Evolutionary conservation across 352 stramenopile species (phyloP).

Genomic region (Globisporangium heterothallicum): DNA sequence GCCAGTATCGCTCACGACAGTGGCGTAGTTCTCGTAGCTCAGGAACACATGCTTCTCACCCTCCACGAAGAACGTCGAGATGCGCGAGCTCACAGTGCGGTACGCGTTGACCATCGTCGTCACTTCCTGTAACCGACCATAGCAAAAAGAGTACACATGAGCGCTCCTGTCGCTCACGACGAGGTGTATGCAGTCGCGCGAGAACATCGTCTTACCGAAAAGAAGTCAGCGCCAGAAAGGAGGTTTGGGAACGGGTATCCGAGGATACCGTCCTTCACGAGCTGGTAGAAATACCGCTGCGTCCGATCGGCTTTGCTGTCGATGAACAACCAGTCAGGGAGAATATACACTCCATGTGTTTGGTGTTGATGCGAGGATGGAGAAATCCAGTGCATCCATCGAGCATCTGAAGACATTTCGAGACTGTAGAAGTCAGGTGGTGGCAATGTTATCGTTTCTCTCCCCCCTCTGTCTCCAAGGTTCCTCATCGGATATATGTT

Average conservation of each 20-base stretch:
- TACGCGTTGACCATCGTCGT: constrained; percentile 18
- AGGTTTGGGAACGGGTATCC: constrained; percentile 43
- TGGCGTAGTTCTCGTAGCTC: not conserved
- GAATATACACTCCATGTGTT: too few species aligned
- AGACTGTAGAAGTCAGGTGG: too few species aligned
- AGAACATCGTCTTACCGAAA: too few species aligned
- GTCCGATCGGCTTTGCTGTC: constrained; percentile 44
- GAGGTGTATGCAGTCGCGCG: too few species aligned
- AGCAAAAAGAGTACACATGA: too few species aligned
- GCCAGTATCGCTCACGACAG: not conserved
- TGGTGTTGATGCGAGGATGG: too few species aligned
- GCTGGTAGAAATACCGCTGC: constrained; percentile 51
- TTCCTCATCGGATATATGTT: too few species aligned
- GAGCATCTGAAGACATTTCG: too few species aligned
- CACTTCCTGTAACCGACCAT: not conserved
- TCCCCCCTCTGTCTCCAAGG: too few species aligned
- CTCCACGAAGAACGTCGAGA: constrained; percentile 24
- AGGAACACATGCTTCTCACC: constrained; percentile 23
- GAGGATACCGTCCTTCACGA: constrained; percentile 36
- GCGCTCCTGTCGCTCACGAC: too few species aligned
- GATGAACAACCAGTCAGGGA: constrained; percentile 56
- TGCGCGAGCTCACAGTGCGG: constrained; percentile 12
- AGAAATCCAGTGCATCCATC: too few species aligned
- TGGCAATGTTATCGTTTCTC: too few species aligned
- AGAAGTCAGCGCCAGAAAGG: constrained; percentile 36